Evolutionary conservation across 2,329 filamentous ascomycete genomes (phyloP).

Genomic region (Penicillium sp.): DNA sequence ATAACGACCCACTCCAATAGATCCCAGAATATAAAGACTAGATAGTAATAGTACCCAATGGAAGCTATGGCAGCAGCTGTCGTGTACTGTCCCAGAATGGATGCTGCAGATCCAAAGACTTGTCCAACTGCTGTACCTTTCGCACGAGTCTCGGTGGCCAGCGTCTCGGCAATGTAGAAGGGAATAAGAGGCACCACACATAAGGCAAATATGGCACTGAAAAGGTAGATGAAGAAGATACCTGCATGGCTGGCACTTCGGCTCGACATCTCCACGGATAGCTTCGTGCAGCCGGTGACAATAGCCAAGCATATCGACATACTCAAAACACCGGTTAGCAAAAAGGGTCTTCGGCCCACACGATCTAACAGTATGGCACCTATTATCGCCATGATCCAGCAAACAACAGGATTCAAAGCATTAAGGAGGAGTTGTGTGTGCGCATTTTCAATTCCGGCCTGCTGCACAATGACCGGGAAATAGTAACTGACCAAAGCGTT

Average conservation of each 20-base stretch:
- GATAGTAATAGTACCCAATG: constrained; percentile 13
- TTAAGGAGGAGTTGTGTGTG: constrained; percentile 13
- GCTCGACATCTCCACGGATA: constrained; percentile 6
- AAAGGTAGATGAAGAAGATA: constrained; percentile 41
- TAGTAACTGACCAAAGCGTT: constrained; percentile 14
- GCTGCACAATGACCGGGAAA: constrained; percentile 12
- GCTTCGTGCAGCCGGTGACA: constrained; percentile 12
- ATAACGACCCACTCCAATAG: constrained; percentile 12
- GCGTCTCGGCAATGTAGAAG: constrained; percentile 12
- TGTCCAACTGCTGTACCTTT: constrained; percentile 12
- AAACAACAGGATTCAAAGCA: constrained; percentile 10
- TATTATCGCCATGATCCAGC: constrained; percentile 5
- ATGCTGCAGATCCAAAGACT: constrained; percentile 9
- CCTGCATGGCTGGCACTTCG: constrained; percentile 36
- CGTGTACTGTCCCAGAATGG: constrained; percentile 11
- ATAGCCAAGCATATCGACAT: constrained; percentile 14
- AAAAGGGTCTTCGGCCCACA: constrained; percentile 10
- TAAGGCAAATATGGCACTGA: constrained; percentile 40
- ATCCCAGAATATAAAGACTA: constrained; percentile 14
- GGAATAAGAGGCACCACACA: constrained; percentile 13
- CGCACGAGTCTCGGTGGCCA: constrained; percentile 11
- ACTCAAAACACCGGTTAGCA: constrained; percentile 9
- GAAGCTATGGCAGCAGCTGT: constrained; percentile 8
- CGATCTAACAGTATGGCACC: constrained; percentile 11
- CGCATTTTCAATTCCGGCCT: constrained; percentile 8